Evolutionary conservation across 768 basidiomycete species (phyloP).

Genomic region (Termitomyces sp.): DNA sequence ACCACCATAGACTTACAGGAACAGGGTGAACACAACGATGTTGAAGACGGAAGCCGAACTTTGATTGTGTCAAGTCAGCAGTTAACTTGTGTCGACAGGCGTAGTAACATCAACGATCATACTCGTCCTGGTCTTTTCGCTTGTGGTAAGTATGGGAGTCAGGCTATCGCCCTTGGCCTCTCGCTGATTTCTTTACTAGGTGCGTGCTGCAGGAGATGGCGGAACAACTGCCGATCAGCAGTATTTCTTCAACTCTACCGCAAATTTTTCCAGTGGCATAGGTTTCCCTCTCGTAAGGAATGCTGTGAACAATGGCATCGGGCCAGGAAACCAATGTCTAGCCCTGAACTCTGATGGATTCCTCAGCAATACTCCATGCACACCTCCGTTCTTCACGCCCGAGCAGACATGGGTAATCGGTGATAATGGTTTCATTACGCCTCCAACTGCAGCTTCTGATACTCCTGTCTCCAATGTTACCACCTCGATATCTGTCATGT

Average conservation of each 20-base stretch:
- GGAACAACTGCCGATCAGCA: slow-evolving; percentile 25
- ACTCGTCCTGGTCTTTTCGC: slow-evolving; percentile 27
- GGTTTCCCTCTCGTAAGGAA: slow-evolving; percentile 20
- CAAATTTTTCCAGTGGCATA: slow-evolving; percentile 17
- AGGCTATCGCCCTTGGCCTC: neutral
- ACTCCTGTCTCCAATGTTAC: neutral
- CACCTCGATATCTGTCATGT: neutral
- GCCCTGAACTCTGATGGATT: slow-evolving; percentile 24
- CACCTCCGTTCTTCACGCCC: slow-evolving; percentile 24
- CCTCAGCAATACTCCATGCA: slow-evolving; percentile 24
- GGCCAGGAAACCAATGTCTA: slow-evolving; percentile 24
- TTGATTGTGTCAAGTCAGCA: slow-evolving; percentile 30
- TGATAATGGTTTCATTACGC: neutral
- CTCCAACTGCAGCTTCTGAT: neutral
- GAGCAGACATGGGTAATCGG: slow-evolving; percentile 25
- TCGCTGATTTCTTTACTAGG: slow-evolving; percentile 12
- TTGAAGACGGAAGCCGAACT: slow-evolving; percentile 21
- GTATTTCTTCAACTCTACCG: slow-evolving; percentile 23
- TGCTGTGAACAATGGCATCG: slow-evolving; percentile 23
- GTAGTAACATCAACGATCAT: slow-evolving; percentile 23
- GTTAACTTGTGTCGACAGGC: slow-evolving; percentile 25
- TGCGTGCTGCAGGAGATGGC: slow-evolving; percentile 25
- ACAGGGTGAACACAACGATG: slow-evolving; percentile 27
- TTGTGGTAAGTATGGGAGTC: slow-evolving; percentile 17
- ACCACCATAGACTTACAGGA: neutral